Evolutionary conservation across 2,329 filamentous ascomycete genomes (phyloP), one percentile per base, ranked within the genome.

Genomic region (Drechslera avenae): DNA sequence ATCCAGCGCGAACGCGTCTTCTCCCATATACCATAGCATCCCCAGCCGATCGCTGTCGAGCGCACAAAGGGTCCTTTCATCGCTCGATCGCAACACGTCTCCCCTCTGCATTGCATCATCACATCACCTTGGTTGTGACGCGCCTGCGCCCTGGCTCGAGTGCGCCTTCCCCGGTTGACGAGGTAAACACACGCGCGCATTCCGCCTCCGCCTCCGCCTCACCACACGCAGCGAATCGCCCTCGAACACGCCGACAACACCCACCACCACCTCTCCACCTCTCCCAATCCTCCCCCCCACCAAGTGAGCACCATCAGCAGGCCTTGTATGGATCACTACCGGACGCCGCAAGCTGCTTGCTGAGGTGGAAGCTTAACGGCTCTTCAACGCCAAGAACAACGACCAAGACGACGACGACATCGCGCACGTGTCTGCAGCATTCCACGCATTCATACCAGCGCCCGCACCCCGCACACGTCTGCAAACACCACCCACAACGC

Each of bases 271-370:
- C 46, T 46, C 54, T 46, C 56, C 56, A 53, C 53, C 46, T 39
- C 46, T 46, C 39, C 50, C 49, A 57, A 45, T 49, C 53, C 42
- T 50, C 47, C 45, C 52, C 44, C 49, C 49, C 46, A 46, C 50
- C 47, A 40, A 42, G 31, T 49, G 45, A 46, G 35, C 51, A 50
- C 16, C 50, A 48, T 49, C 57, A 37, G 37, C 56, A 60, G 62
- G 62, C 67, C 66, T 66, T 72, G 69, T 59, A 73, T 73, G 70
- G 70, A 71, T 66, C 48, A 54, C 53, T 49, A 33, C 43, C 52
- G 48, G 44, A 59, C 56, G 30, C 46, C 56, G 54, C 55, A 60
- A 55, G 57, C 65, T 62, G 70, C 62, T 67, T 66, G 67, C 55
- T 72, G 68, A 71, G 65, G 67, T 60, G 61, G 57, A 57, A 44